These are phyloP conservation scores for Amanita muscaria DNA, from an alignment of 768 basidiomycete genomes.

Conservation along the genomic window DNA sequence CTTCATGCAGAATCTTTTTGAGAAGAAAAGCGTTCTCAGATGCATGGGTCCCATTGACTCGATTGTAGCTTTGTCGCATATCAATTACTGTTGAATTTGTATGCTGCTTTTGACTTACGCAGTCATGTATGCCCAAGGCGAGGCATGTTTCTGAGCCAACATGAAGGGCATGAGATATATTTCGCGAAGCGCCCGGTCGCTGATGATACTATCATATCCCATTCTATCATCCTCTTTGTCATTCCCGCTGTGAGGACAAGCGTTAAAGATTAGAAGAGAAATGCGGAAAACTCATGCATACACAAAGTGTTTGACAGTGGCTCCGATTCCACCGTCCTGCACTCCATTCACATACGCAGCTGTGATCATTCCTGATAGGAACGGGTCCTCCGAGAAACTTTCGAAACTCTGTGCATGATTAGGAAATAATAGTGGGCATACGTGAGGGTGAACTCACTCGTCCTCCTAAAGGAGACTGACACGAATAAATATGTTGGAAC, in stretches of 20 bases:
- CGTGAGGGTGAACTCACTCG: slow-evolving; percentile 33
- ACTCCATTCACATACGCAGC: slow-evolving; percentile 71
- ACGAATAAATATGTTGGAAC: not conserved
- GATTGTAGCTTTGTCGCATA: slow-evolving; percentile 45
- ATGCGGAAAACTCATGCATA: slow-evolving; percentile 18
- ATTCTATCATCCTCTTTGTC: slow-evolving; percentile 77
- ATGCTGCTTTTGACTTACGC: slow-evolving; percentile 34
- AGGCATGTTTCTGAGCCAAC: slow-evolving; percentile 56
- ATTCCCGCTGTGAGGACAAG: slow-evolving; percentile 40
- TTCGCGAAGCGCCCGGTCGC: slow-evolving; percentile 61
- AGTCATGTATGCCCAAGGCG: slow-evolving; percentile 67
- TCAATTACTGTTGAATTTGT: not conserved
- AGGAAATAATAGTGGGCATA: not conserved
- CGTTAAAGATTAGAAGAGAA: not conserved
- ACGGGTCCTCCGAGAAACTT: slow-evolving; percentile 73
- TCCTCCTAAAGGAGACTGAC: slow-evolving; percentile 62
- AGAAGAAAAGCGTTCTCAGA: slow-evolving; percentile 58
- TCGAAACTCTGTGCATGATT: slow-evolving; percentile 59
- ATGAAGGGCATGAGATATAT: slow-evolving; percentile 73
- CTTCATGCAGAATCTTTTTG: slow-evolving; percentile 49
- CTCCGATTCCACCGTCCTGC: slow-evolving; percentile 67
- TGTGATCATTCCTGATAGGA: slow-evolving; percentile 61
- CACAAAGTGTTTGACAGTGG: slow-evolving; percentile 79
- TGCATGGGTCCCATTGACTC: slow-evolving; percentile 66
- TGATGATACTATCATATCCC: slow-evolving; percentile 58